These are phyloP conservation scores for Gypsophila paniculata DNA, from an alignment of 179 eudicot genomes.

Conservation along the genomic window DNA sequence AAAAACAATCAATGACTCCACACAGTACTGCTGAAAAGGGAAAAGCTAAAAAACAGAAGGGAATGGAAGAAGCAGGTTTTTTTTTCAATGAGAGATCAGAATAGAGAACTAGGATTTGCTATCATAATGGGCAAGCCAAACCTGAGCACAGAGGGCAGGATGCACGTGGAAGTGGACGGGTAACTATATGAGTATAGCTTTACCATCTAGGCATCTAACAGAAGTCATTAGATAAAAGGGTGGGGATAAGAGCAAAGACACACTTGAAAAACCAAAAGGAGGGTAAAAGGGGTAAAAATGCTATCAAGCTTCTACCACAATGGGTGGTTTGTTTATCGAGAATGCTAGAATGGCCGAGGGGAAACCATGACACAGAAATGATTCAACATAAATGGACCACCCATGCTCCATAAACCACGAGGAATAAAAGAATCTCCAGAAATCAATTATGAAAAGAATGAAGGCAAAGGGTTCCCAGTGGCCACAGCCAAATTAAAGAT, in stretches of 20 bases:
- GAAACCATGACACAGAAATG: slow-evolving; percentile 6
- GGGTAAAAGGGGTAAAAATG: neutral
- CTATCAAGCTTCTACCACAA: neutral
- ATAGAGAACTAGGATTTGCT: slow-evolving; percentile 3
- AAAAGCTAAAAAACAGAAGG: neutral
- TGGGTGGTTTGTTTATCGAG: neutral
- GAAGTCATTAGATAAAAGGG: slow-evolving; percentile 3
- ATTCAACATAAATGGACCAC: neutral
- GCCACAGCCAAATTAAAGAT: neutral
- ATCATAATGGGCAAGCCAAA: slow-evolving; percentile 12
- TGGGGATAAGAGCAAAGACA: neutral
- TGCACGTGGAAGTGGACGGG: slow-evolving; percentile 1
- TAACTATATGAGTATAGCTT: slow-evolving; percentile 6
- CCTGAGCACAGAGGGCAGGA: slow-evolving; percentile 8
- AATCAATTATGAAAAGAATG: neutral
- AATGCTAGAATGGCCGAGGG: neutral
- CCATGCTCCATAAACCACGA: neutral
- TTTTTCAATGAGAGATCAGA: slow-evolving; percentile 9
- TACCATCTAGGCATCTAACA: neutral
- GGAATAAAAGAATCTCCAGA: neutral
- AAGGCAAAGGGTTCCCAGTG: neutral
- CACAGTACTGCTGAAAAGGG: neutral
- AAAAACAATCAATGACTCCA: slow-evolving; percentile 9
- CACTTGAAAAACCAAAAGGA: slow-evolving; percentile 4
- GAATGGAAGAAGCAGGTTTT: slow-evolving; percentile 8